A percentile compares a stretch with the other conserved stretches of the same genome.
Evolutionary conservation across 1,139 yeast genomes (phyloP).

Genomic region (Blastobotrys aristatus): DNA sequence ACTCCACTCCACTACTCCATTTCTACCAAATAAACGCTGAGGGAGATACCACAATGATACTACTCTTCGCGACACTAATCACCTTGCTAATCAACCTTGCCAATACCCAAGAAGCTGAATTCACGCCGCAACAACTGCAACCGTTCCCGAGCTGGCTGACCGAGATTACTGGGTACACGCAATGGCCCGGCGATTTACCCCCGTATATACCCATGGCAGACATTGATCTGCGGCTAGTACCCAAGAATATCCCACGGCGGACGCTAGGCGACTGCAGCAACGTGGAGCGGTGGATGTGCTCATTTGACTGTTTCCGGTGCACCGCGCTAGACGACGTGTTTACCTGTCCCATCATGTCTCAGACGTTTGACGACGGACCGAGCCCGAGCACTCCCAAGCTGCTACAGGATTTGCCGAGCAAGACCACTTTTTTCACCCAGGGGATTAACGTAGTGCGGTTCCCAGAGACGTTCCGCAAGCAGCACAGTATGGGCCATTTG

Average conservation of each 20-base stretch:
- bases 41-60: background rate
- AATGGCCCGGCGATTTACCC: slow-evolving; percentile 84
- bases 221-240: slow-evolving; percentile 52
- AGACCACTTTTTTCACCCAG: slow-evolving; percentile 75
- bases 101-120: background rate
- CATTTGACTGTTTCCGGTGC: slow-evolving; percentile 84
- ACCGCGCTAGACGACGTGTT: slow-evolving; percentile 70
- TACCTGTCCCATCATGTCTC: slow-evolving; percentile 67
- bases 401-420: slow-evolving; percentile 46
- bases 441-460: slow-evolving; percentile 73
- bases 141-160: slow-evolving; percentile 72
- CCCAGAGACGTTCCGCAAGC: slow-evolving; percentile 65
- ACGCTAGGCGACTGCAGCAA: slow-evolving; percentile 55
- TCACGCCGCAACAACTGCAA: slow-evolving; percentile 15
- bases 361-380: slow-evolving; percentile 96
- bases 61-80: background rate
- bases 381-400: slow-evolving; percentile 62
- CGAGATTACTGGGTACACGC: slow-evolving; percentile 62
- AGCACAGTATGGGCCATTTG: slow-evolving; percentile 62
- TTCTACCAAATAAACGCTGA: no score
- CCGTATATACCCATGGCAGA: slow-evolving; percentile 80
- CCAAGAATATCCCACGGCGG: slow-evolving; percentile 45
- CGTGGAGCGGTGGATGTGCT: slow-evolving; percentile 51
- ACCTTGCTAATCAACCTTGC: no score
- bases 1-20: no score